phyloP scores from a whole-genome alignment of 148 eudicot species.

The Vaccinium darrowii region DNA sequence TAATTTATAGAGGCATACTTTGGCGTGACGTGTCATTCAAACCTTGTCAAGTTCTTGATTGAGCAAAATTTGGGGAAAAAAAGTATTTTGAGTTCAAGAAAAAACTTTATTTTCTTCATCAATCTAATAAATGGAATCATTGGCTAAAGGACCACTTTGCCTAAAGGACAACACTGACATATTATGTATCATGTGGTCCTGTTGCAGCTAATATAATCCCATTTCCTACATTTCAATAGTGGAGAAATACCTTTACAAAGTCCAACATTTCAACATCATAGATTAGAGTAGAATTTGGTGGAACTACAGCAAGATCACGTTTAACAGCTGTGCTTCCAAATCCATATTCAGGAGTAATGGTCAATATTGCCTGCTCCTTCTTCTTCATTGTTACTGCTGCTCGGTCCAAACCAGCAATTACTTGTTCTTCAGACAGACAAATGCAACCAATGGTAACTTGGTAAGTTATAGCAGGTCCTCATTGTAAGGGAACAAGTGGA shows the following conservation, averaged over 20 bases:
- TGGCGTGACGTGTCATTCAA: background rate
- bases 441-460: background rate
- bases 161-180: background rate
- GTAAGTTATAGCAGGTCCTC: background rate
- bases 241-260: conserved; percentile 44
- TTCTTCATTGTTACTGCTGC: conserved; percentile 64
- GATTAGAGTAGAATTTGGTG: conserved; percentile 47
- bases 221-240: background rate
- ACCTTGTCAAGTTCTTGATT: background rate
- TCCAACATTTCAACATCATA: conserved; percentile 66
- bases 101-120: background rate
- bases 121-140: conserved; percentile 4
- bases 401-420: conserved; percentile 58
- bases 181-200: background rate
- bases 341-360: conserved; percentile 56
- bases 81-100: background rate
- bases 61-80: background rate
- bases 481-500: no score
- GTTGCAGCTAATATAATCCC: background rate
- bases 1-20: background rate
- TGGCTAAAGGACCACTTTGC: background rate
- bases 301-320: conserved; percentile 45
- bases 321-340: conserved; percentile 46
- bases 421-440: conserved; percentile 46
- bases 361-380: conserved; percentile 51